Base-by-base conservation (phyloP, 2,329 filamentous ascomycete species). In the Davidsoniella australis region DNA sequence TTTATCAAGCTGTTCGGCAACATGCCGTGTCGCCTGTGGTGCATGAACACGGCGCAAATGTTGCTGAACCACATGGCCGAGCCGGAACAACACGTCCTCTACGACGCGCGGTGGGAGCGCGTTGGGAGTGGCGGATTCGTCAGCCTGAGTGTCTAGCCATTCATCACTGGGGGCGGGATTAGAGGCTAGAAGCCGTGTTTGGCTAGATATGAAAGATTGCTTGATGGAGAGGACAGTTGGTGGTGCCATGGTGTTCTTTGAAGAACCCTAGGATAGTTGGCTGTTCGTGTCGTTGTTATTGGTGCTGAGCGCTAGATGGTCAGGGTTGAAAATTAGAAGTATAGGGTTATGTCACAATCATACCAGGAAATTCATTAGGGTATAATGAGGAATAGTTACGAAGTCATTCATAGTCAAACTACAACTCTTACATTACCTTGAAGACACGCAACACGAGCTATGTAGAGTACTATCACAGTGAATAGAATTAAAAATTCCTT, bases 1-100 rank as follows among this genome's bases (percentile, higher is more conserved):
- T 44, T 64, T 63, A 61, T 83, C 78, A 40, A 86, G 76, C 64
- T 86, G 81, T 65, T 84, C 80, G 2, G 81, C 80, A 16, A 85
- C 72, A 57, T 83, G 78, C 36, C 80, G 72, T 47, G 72, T 76
- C n/a, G 80, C 78, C 56, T 82, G 78, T 0, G 78, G 72, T 14
- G 77, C 72, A 60, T 84, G 84, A 4, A 77, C 76, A 49, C 77
- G 71, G 36, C 73, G 74, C 26, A 71, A 71, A 60, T 86, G 82
- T 56, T 80, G 76, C 55, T 73, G 71, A 12, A 85, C 63, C 14
- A 69, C 64, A 53, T 77, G 72, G 58, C 83, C 82, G 10, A 83
- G 66, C 39, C 69, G 69, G 55, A 67, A 65, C 4, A 80, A 60
- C 10, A 69, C 74, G 53, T 79, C 74, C 55, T 78, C 72, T 49